These are phyloP conservation scores for Xylaria sp. DNA, from an alignment of 2,329 filamentous ascomycete species.

Conservation along the genomic window DNA sequence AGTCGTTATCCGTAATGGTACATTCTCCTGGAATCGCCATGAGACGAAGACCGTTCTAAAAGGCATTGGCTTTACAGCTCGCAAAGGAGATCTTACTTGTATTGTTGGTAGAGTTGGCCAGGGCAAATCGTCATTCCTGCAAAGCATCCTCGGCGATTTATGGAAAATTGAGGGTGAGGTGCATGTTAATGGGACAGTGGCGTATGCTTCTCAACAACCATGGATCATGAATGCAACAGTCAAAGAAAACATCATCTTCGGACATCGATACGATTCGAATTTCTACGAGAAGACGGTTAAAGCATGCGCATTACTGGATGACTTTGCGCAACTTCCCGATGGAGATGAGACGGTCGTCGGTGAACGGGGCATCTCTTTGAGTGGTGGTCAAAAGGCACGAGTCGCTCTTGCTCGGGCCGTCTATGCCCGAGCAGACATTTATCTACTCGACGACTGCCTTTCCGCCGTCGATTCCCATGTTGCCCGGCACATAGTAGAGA, in stretches of 20 bases:
- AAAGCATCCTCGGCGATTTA: conserved; percentile 87
- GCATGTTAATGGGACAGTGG: conserved; percentile 80
- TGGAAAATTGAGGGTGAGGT: conserved; percentile 91
- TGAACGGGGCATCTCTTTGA: conserved; percentile 94
- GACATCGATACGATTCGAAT: conserved; percentile 88
- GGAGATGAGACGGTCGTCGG: conserved; percentile 97
- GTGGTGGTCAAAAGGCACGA: conserved; percentile 94
- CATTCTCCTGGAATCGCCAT: conserved; percentile 94
- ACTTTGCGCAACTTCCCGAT: conserved; percentile 91
- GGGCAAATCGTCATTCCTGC: conserved; percentile 93
- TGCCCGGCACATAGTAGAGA: conserved; percentile 91
- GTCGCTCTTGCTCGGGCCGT: conserved; percentile 92
- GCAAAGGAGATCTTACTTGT: conserved; percentile 93
- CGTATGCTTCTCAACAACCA: conserved; percentile 90
- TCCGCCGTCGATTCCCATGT: conserved; percentile 99
- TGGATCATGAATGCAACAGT: conserved; percentile 99
- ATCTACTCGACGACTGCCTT: conserved; percentile 91
- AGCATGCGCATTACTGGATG: conserved; percentile 89
- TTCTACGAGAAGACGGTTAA: conserved; percentile 95
- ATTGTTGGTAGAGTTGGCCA: conserved; percentile 93
- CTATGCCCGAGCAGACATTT: conserved; percentile 96
- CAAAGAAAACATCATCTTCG: conserved; percentile 96
- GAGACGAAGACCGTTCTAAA: conserved; percentile 76
- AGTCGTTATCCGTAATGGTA: conserved; percentile 82
- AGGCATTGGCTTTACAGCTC: conserved; percentile 87